These are phyloP conservation scores for Colletotrichum gloeosporioides DNA, from an alignment of 2,329 filamentous ascomycete genomes.

Conservation along the genomic window DNA sequence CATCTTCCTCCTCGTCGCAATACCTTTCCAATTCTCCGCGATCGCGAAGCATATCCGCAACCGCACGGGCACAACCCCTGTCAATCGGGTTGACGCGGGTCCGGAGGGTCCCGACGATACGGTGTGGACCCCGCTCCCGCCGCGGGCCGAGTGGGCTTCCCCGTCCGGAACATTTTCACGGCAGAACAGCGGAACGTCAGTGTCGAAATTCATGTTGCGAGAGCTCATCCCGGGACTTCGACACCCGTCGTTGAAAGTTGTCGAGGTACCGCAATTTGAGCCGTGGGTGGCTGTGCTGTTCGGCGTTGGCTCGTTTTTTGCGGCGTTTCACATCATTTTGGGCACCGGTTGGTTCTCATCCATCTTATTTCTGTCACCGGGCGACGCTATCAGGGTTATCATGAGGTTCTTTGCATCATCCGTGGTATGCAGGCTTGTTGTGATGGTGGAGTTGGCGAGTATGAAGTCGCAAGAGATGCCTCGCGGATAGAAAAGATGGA, in stretches of 20 bases:
- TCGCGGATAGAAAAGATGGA: neutral
- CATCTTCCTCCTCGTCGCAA: neutral
- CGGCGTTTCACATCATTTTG: neutral
- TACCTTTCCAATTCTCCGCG: neutral
- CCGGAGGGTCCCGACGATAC: neutral
- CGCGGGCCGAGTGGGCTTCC: neutral
- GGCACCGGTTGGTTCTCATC: neutral
- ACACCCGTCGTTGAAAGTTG: neutral
- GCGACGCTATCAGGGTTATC: neutral
- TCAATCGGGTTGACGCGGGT: neutral
- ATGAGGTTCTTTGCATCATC: conserved; percentile 9
- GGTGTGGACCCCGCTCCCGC: neutral
- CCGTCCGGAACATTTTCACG: neutral
- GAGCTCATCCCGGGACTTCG: neutral
- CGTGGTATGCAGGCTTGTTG: neutral
- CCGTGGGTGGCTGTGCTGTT: neutral
- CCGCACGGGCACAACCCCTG: neutral
- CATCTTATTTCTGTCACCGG: neutral
- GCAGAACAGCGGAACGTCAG: neutral
- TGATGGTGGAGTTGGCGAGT: conserved; percentile 1
- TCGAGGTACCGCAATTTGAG: neutral
- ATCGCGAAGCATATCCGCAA: neutral
- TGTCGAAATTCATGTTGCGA: neutral
- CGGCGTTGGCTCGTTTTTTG: neutral
- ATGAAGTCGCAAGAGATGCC: neutral